A percentile compares a stretch with the other conserved stretches of the same genome.
phyloP scores from a whole-genome alignment of 2,329 filamentous ascomycete species.

The Aspergillus versicolor region DNA sequence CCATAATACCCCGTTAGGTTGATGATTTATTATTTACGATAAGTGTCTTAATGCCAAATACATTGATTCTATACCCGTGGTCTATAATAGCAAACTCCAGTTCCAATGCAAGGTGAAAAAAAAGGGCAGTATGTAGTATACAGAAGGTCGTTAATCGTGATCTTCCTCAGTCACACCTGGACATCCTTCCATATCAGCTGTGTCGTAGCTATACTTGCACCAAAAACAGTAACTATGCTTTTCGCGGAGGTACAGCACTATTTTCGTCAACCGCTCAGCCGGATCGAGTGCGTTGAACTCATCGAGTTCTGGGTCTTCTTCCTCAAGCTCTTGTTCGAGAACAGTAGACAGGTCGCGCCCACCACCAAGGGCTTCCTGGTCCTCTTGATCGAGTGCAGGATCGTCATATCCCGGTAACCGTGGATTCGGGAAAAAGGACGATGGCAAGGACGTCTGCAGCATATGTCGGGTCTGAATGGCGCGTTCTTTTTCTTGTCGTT shows the following conservation, averaged over 20 bases:
- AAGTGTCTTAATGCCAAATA: background rate
- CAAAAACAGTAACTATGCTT: slow-evolving; percentile 87
- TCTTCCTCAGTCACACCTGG: slow-evolving; percentile 87
- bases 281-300: slow-evolving; percentile 71
- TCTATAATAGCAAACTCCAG: background rate
- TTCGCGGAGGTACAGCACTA: slow-evolving; percentile 69
- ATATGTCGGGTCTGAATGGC: slow-evolving; percentile 31
- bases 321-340: slow-evolving; percentile 59
- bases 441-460: slow-evolving; percentile 33
- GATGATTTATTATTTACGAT: slow-evolving; percentile 1
- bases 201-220: slow-evolving; percentile 81
- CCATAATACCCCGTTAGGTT: slow-evolving; percentile 12
- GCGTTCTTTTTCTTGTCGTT: slow-evolving; percentile 61
- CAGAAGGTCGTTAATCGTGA: slow-evolving; percentile 52
- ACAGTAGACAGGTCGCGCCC: slow-evolving; percentile 42
- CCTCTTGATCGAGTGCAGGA: slow-evolving; percentile 68
- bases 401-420: slow-evolving; percentile 67
- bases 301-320: slow-evolving; percentile 77
- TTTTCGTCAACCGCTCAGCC: slow-evolving; percentile 62
- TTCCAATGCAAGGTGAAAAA: slow-evolving; percentile 5
- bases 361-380: slow-evolving; percentile 66
- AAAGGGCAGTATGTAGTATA: background rate
- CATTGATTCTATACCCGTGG: background rate
- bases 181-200: slow-evolving; percentile 75
- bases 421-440: slow-evolving; percentile 35